These are phyloP conservation scores for Parascedosporium putredinis DNA, from an alignment of 2,329 filamentous ascomycete genomes.

Conservation along the genomic window DNA sequence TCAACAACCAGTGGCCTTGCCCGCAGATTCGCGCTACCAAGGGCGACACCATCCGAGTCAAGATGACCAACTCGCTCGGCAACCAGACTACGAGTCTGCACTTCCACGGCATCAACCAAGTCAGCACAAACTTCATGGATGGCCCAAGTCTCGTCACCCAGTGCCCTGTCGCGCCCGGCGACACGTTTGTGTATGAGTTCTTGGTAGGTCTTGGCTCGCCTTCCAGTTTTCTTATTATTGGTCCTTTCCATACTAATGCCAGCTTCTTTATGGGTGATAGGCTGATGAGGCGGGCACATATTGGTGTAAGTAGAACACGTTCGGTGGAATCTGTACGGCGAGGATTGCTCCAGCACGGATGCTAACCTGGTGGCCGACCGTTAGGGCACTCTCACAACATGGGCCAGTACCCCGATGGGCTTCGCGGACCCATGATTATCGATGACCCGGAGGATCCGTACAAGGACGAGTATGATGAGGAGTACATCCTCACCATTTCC, in stretches of 20 bases:
- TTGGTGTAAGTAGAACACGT: slow-evolving; percentile 25
- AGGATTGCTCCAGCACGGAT: too few species aligned
- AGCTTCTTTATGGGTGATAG: slow-evolving; percentile 13
- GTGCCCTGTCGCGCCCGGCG: slow-evolving; percentile 39
- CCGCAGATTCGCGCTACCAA: slow-evolving; percentile 53
- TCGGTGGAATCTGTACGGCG: not conserved
- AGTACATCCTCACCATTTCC: slow-evolving; percentile 36
- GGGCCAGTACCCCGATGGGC: slow-evolving; percentile 58
- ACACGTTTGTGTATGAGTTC: slow-evolving; percentile 40
- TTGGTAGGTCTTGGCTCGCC: slow-evolving; percentile 22
- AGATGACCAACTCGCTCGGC: slow-evolving; percentile 37
- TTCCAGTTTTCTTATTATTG: not conserved
- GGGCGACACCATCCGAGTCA: slow-evolving; percentile 42
- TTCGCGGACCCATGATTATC: slow-evolving; percentile 51
- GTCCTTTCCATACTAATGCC: not conserved
- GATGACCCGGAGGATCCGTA: slow-evolving; percentile 47
- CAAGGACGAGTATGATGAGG: slow-evolving; percentile 42
- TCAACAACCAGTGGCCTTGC: slow-evolving; percentile 68
- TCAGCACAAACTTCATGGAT: slow-evolving; percentile 45
- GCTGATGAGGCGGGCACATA: slow-evolving; percentile 32
- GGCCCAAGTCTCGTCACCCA: slow-evolving; percentile 45
- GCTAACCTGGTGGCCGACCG: too few species aligned
- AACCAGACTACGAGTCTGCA: slow-evolving; percentile 40
- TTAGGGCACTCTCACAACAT: slow-evolving; percentile 54
- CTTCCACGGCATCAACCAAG: slow-evolving; percentile 50